Conservation (phyloP, 2,329 filamentous ascomycete genomes). For the Colletotrichum gloeosporioides region DNA sequence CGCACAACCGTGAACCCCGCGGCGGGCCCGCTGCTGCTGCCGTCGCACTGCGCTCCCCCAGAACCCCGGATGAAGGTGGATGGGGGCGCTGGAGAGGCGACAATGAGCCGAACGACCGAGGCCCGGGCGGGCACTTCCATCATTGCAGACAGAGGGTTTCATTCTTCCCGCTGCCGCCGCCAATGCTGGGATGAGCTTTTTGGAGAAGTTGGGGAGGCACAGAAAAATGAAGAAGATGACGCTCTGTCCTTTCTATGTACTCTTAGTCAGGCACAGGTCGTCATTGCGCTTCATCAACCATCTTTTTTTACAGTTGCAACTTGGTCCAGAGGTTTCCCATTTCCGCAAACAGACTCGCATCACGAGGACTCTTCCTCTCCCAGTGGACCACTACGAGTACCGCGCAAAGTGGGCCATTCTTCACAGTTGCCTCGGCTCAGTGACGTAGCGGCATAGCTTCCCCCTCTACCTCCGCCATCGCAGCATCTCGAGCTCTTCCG, state of each 20-base stretch:
- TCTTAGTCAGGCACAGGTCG: not conserved
- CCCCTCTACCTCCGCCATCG: not conserved
- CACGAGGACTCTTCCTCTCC: not conserved
- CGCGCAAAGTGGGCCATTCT: not conserved
- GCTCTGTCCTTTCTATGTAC: not conserved
- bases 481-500: not conserved
- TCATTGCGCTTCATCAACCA: not conserved
- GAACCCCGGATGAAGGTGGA: not conserved
- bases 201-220: not conserved
- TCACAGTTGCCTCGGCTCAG: slow-evolving; percentile 14
- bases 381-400: not conserved
- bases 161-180: not conserved
- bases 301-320: not conserved
- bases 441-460: slow-evolving; percentile 13
- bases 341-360: not conserved
- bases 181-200: slow-evolving; percentile 6
- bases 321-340: accelerated
- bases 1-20: not conserved
- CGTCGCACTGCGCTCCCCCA: not conserved
- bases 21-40: not conserved
- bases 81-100: not conserved
- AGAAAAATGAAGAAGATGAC: not conserved
- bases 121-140: not conserved
- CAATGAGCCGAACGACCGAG: slow-evolving; percentile 24
- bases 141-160: not conserved